Conservation (phyloP, 1,284 basidiomycete species). For the Puccinia triticina region DNA sequence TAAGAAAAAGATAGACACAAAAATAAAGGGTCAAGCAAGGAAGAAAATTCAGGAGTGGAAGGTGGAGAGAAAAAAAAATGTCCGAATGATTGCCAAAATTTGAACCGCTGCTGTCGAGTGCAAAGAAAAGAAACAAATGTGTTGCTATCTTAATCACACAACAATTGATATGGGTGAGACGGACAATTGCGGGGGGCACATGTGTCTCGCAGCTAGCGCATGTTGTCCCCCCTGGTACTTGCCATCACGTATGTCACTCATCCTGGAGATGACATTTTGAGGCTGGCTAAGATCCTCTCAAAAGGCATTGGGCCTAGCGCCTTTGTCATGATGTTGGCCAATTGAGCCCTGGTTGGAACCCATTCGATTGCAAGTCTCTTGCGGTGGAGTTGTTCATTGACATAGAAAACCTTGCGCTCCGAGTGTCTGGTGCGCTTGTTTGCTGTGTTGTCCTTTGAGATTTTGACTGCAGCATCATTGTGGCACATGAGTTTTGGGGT, state of each 20-base stretch:
- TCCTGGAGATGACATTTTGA: not conserved
- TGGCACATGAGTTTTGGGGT: constrained; percentile 1
- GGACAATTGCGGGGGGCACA: not conserved
- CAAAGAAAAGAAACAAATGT: not conserved
- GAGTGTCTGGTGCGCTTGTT: not conserved
- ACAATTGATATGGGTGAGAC: not conserved
- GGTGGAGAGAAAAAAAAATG: not conserved
- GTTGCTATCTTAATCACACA: not conserved
- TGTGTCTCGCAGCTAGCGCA: constrained; percentile 12
- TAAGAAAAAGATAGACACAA: too few species aligned
- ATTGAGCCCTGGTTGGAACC: not conserved
- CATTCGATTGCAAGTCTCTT: not conserved
- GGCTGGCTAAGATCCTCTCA: constrained; percentile 15
- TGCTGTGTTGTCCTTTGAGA: constrained; percentile 6
- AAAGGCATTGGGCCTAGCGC: not conserved
- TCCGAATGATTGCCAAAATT: not conserved
- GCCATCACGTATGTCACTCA: not conserved
- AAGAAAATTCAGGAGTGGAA: not conserved
- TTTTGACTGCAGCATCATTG: not conserved
- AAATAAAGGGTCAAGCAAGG: too few species aligned
- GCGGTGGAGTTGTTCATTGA: not conserved
- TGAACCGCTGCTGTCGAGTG: too few species aligned
- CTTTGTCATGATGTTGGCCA: constrained; percentile 30
- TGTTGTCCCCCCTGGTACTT: constrained; percentile 1
- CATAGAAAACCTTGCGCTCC: not conserved